Conservation (phyloP, 768 basidiomycete species). For the Tricholomella constricta region DNA sequence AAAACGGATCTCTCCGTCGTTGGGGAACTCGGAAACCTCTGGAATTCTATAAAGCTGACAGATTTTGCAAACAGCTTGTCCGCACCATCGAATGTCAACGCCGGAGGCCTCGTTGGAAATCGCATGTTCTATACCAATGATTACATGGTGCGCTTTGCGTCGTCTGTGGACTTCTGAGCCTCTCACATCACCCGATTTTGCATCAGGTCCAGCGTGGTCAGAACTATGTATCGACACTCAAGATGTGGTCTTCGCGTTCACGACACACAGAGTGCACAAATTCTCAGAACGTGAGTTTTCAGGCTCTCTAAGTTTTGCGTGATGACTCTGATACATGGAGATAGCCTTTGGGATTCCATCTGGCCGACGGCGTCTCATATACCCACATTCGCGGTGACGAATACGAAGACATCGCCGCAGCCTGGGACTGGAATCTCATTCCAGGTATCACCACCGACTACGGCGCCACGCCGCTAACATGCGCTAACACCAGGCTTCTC, state of each 20-base stretch:
- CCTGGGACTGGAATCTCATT: conserved; percentile 80
- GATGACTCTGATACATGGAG: not conserved
- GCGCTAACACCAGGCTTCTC: conserved; percentile 39
- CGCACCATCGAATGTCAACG: conserved; percentile 48
- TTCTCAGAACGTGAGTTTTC: conserved; percentile 55
- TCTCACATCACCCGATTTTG: not conserved
- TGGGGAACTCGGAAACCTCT: conserved; percentile 16
- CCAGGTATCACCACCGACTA: conserved; percentile 75
- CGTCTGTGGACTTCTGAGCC: not conserved
- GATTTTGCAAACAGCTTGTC: conserved; percentile 43
- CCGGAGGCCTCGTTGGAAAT: conserved; percentile 55
- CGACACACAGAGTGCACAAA: conserved; percentile 66
- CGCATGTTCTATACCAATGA: conserved; percentile 68
- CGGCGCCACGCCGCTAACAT: conserved; percentile 53
- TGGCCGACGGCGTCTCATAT: conserved; percentile 65
- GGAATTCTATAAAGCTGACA: conserved; percentile 29
- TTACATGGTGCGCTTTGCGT: conserved; percentile 54
- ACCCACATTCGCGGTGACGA: conserved; percentile 67
- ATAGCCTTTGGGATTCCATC: conserved; percentile 69
- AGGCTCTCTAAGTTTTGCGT: not conserved
- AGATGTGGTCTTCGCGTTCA: conserved; percentile 64
- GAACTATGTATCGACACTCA: conserved; percentile 61
- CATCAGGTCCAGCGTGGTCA: conserved; percentile 62
- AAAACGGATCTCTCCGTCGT: conserved; percentile 52
- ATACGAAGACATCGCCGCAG: conserved; percentile 72